Base-by-base conservation (phyloP, 78 protist genomes). In the Bodo saltans region DNA sequence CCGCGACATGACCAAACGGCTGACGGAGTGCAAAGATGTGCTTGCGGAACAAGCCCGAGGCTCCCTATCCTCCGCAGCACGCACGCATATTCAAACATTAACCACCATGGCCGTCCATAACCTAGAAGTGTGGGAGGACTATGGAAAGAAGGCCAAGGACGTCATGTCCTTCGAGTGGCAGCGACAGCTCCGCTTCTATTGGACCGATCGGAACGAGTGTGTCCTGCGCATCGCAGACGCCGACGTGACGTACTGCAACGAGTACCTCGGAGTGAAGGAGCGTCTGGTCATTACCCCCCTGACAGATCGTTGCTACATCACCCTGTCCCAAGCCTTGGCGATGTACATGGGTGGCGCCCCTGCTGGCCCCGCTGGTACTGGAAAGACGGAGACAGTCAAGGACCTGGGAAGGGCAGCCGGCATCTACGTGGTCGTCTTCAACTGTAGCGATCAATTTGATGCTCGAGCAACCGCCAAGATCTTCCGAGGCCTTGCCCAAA, bases 361-460 rank as follows among this genome's bases (percentile, higher is more conserved):
- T 8, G 92, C 93, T 23, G 98, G 98, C 0, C 97, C 97, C 11
- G 96, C 97, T 29, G 97, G 97, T 0, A 93, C 96, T 25, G 97
- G 97, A 29, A 95, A 95, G 90, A 95, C 98, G 0, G 98, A 95
- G 78, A 95, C 98, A 25, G 83, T 76, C 30, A 95, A 95, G 89
- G 96, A 95, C 90, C 42, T 93, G 88, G 95, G 92, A 3, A 74
- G 87, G 11, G 29, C 91, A 30, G 75, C 91, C 29, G 98, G 95
- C 67, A 92, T 83, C 53, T 88, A 69, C 78, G 84, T 85, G 38
- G 81, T 91, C 39, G 94, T 92, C 68, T 74, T 91, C 84, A 93
- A 95, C 78, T 92, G 96, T 88, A 89, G 94, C 29, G 95, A 92
- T 35, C 93, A 90, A 73, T 78, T 93, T 90, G 91, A 86, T 86